Evolutionary conservation across 208 protist species (phyloP), one percentile per base, ranked within the genome.

Genomic region (Wallacemonas rigidus): DNA sequence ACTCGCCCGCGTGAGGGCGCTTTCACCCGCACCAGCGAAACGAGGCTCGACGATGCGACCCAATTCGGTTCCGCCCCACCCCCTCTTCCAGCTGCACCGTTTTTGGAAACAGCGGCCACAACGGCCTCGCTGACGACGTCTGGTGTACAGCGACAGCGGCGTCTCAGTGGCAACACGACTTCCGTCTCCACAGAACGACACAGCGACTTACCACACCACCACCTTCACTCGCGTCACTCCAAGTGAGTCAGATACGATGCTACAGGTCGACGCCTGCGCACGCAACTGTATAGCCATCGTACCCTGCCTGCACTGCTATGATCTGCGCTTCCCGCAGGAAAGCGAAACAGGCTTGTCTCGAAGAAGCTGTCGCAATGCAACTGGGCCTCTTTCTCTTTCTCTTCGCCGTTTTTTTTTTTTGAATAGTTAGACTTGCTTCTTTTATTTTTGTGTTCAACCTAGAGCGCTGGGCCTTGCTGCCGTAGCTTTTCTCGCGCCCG

Each of bases 201-300:
- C 60, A 3, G 41, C 35, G 43, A 44, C 41, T 38, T 65, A 4
- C 60, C 60, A 12, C 60, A 84, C 47, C 64, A 43, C 0, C 88
- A 79, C 58, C 61, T 69, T 15, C 85, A 88, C 65, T 39, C 63
- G 44, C 84, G 77, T 73, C 85, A 88, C 48, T 53, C 74, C 15
- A 44, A 69, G 15, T 90, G 85, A 69, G 56, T 14, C 8, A 50
- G 8, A 6, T 12, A 12, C 8, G 12, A 78, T 83, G 50, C 60
- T 85, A 55, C 77, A 70, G 14, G 88, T 82, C 74, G 68, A 67
- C 50, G 55, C 93, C 38, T 56, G 45, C 35, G 67, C 40, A 11
- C 81, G 68, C n/a, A 85, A 89, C 56, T 69, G 26, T 26, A 26
- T 26, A 26, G 26, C 0, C 26, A 26, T 26, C 26, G 26, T 26